Conservation (phyloP, 108 stramenopile species). For the Bacterosira constricta region DNA sequence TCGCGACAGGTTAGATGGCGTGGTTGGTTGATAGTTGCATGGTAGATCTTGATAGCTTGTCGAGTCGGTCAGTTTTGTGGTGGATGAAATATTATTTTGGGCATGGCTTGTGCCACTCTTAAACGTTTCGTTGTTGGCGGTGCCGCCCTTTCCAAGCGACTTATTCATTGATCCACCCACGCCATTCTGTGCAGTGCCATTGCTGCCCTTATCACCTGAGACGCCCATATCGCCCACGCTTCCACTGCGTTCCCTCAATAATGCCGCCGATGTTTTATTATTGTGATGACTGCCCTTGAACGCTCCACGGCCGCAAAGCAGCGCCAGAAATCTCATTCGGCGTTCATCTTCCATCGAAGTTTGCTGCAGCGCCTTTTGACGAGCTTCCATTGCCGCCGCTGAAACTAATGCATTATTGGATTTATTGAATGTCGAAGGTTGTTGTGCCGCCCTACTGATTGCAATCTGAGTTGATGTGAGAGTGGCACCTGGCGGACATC, state of each 20-base stretch:
- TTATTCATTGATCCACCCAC: background rate
- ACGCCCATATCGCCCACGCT: slow-evolving; percentile 20
- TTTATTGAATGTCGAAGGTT: background rate
- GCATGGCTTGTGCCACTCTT: no score
- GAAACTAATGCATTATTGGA: background rate
- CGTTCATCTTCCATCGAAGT: slow-evolving; percentile 30
- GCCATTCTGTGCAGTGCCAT: background rate
- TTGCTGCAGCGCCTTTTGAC: slow-evolving; percentile 5
- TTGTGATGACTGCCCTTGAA: no score
- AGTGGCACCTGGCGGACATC: no score
- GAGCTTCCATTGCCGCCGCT: background rate
- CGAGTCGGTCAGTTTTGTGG: background rate
- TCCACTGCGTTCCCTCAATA: background rate
- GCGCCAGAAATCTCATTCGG: slow-evolving; percentile 40
- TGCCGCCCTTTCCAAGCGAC: background rate
- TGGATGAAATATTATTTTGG: background rate
- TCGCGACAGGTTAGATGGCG: slow-evolving; percentile 73
- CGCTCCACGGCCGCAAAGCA: slow-evolving; percentile 23
- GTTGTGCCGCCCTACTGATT: no score
- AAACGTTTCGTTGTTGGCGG: no score
- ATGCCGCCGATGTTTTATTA: background rate
- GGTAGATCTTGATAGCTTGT: background rate
- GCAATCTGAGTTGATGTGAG: no score
- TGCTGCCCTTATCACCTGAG: background rate
- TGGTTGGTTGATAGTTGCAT: slow-evolving; percentile 60